These are phyloP conservation scores for Elsinoe ampelina DNA, from an alignment of 2,329 filamentous ascomycete species.

Conservation along the genomic window DNA sequence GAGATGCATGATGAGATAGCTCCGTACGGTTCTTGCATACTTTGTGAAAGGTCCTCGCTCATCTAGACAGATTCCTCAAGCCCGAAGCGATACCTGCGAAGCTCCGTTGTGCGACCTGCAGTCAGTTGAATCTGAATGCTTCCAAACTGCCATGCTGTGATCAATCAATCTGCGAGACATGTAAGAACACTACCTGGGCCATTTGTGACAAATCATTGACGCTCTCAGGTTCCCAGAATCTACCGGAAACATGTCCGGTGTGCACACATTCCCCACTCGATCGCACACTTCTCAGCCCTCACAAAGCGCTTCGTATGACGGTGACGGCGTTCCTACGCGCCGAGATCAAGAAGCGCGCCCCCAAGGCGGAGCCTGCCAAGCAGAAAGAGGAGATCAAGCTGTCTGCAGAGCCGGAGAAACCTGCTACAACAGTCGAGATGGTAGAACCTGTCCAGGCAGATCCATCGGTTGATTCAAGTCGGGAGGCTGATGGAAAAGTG, in stretches of 20 bases:
- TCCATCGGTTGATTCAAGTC: no score
- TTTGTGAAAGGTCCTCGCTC: neutral
- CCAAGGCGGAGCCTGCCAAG: neutral
- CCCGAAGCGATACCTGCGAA: constrained; percentile 90
- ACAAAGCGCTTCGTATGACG: constrained; percentile 86
- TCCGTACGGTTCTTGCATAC: neutral
- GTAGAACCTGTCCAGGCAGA: neutral
- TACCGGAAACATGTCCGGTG: constrained; percentile 68
- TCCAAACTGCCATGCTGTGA: constrained; percentile 92
- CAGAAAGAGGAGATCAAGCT: neutral
- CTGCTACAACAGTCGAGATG: neutral
- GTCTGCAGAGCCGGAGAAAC: neutral
- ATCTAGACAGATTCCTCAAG: constrained; percentile 54
- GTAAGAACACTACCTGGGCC: constrained; percentile 44
- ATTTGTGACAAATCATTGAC: constrained; percentile 20
- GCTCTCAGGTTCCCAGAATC: constrained; percentile 58
- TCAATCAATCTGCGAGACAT: constrained; percentile 83
- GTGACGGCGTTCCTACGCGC: constrained; percentile 85
- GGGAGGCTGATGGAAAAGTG: neutral
- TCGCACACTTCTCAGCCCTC: constrained; percentile 73
- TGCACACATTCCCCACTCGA: constrained; percentile 88
- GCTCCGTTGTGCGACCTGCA: constrained; percentile 88
- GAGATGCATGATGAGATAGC: neutral
- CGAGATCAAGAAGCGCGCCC: constrained; percentile 64
- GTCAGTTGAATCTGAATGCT: constrained; percentile 80